Conservation (phyloP, 2,329 filamentous ascomycete genomes). For the Phaeosphaeriaceae sp. region DNA sequence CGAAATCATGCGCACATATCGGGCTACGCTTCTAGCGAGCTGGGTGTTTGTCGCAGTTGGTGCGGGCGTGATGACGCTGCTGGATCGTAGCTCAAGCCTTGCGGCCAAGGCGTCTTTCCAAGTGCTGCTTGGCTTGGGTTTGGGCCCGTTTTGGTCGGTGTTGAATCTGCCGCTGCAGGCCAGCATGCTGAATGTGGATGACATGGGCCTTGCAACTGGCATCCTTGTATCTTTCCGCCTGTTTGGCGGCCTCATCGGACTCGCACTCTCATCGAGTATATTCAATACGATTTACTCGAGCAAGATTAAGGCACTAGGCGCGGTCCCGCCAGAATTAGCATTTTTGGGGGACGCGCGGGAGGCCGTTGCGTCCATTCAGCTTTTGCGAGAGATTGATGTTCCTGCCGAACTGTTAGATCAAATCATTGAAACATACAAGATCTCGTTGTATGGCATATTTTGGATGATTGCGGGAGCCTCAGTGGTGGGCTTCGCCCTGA, state of each 20-base stretch:
- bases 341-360: background rate
- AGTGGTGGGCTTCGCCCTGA: background rate
- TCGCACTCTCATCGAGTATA: slow-evolving; percentile 43
- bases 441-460: background rate
- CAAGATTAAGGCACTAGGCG: background rate
- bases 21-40: slow-evolving; percentile 64
- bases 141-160: slow-evolving; percentile 13
- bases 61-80: slow-evolving; percentile 58
- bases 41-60: slow-evolving; percentile 65
- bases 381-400: background rate
- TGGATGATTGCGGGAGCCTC: background rate
- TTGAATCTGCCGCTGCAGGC: slow-evolving; percentile 44
- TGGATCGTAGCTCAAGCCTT: background rate
- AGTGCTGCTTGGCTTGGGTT: slow-evolving; percentile 15
- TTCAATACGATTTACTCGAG: slow-evolving; percentile 30
- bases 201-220: slow-evolving; percentile 45
- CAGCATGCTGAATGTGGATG: slow-evolving; percentile 38
- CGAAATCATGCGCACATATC: slow-evolving; percentile 60
- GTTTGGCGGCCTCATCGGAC: slow-evolving; percentile 48
- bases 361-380: background rate
- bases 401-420: background rate
- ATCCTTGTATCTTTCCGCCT: slow-evolving; percentile 45
- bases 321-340: background rate
- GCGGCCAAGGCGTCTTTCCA: slow-evolving; percentile 5
- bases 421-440: background rate